Conservation (phyloP, 306 rosid species). For the Vachellia pachyceras region DNA sequence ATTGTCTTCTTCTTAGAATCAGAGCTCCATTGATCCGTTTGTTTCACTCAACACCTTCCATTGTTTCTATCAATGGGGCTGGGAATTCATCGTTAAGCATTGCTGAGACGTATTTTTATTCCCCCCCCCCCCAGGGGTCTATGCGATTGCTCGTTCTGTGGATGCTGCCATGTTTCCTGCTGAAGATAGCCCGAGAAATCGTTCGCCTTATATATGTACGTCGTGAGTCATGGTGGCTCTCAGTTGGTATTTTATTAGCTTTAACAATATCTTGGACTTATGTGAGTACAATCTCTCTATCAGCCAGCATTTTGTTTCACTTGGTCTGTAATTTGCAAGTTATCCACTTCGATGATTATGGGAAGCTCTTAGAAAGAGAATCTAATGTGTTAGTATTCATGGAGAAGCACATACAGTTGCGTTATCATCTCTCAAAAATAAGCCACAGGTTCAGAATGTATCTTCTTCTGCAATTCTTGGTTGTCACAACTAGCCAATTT, state of each 20-base stretch:
- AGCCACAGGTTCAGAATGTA: conserved; percentile 85
- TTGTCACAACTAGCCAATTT: conserved; percentile 72
- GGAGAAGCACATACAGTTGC: conserved; percentile 80
- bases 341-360: conserved; percentile 65
- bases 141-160: conserved; percentile 63
- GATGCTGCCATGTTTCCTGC: conserved; percentile 64
- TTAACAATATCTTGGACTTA: conserved; percentile 75
- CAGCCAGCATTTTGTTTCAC: conserved; percentile 87
- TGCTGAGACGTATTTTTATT: neutral
- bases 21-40: conserved; percentile 1
- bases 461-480: conserved; percentile 72
- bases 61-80: neutral
- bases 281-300: conserved; percentile 67
- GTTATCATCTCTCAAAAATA: conserved; percentile 77
- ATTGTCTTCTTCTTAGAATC: neutral
- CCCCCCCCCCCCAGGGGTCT: conserved; percentile 49
- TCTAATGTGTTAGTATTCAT: conserved; percentile 59
- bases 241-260: conserved; percentile 50
- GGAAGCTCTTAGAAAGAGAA: conserved; percentile 59
- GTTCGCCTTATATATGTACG: conserved; percentile 54
- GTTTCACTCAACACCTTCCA: neutral
- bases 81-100: neutral
- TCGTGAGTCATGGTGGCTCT: conserved; percentile 61
- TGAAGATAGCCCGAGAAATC: conserved; percentile 71
- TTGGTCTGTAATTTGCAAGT: conserved; percentile 86